phyloP scores from a whole-genome alignment of 441 rosid species.

The Gossypium davidsonii region DNA sequence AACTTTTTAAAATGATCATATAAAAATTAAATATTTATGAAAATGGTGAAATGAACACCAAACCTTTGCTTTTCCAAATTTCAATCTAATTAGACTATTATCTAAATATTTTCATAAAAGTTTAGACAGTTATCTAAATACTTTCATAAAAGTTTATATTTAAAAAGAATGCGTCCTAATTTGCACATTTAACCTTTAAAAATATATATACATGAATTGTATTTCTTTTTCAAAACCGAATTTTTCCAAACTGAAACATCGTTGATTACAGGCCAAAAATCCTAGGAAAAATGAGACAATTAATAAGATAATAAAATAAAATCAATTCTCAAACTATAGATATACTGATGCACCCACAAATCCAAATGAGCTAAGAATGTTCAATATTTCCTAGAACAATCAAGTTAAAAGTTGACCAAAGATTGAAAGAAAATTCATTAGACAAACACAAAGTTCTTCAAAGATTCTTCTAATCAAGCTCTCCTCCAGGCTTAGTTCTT shows the following conservation, averaged over 20 bases:
- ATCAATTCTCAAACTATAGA: constrained; percentile 11
- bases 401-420: constrained; percentile 4
- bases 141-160: too few species aligned
- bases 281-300: not conserved
- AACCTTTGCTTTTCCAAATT: too few species aligned
- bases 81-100: too few species aligned
- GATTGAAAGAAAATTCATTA: not conserved
- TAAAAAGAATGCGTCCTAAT: too few species aligned
- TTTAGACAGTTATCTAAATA: too few species aligned
- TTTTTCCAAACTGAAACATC: too few species aligned
- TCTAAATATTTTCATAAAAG: too few species aligned
- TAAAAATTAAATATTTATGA: too few species aligned
- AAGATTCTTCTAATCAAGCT: not conserved
- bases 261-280: not conserved
- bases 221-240: not conserved
- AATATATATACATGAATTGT: too few species aligned
- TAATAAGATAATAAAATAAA: constrained; percentile 6
- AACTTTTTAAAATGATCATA: too few species aligned
- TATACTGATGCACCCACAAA: not conserved
- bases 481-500: not conserved
- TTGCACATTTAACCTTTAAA: too few species aligned
- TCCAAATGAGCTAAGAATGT: not conserved
- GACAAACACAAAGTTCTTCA: not conserved
- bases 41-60: too few species aligned
- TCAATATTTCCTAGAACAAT: not conserved